Evolutionary conservation across 164 flowering plant genomes (phyloP).

Genomic region (Annona cherimola): DNA sequence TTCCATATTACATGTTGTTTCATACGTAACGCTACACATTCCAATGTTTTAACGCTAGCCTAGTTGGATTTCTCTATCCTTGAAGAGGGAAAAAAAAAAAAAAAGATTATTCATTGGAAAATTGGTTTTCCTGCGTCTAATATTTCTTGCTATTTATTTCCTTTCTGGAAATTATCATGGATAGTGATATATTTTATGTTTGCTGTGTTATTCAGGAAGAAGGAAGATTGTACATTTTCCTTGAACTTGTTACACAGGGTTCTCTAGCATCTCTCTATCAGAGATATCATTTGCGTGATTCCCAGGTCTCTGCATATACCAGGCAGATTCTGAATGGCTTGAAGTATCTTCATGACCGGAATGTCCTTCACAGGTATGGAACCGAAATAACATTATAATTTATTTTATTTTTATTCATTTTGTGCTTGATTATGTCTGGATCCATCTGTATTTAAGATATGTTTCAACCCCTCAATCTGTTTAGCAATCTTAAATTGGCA

Average conservation of each 20-base stretch:
- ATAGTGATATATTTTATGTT: neutral
- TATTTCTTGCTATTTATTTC: neutral
- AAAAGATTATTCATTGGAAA: too few species aligned
- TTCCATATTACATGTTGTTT: neutral
- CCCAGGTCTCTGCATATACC: conserved; percentile 79
- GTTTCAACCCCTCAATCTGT: neutral
- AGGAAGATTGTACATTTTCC: conserved; percentile 75
- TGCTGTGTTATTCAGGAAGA: conserved; percentile 55
- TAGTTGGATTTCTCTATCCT: neutral
- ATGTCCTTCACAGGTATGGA: conserved; percentile 79
- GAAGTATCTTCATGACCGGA: conserved; percentile 85
- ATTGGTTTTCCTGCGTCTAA: neutral
- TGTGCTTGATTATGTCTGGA: neutral
- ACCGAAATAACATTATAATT: neutral
- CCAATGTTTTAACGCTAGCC: neutral
- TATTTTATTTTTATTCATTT: neutral
- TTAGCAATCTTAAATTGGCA: neutral
- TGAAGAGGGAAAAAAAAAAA: neutral
- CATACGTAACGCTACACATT: neutral
- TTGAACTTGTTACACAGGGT: conserved; percentile 82
- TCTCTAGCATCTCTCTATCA: conserved; percentile 71
- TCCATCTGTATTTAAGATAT: neutral
- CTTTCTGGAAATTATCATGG: neutral
- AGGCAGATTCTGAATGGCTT: conserved; percentile 86
- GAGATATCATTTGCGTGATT: conserved; percentile 56